Evolutionary conservation across 495 filamentous ascomycete species (phyloP).

Genomic region (Lophiotrema nucula): DNA sequence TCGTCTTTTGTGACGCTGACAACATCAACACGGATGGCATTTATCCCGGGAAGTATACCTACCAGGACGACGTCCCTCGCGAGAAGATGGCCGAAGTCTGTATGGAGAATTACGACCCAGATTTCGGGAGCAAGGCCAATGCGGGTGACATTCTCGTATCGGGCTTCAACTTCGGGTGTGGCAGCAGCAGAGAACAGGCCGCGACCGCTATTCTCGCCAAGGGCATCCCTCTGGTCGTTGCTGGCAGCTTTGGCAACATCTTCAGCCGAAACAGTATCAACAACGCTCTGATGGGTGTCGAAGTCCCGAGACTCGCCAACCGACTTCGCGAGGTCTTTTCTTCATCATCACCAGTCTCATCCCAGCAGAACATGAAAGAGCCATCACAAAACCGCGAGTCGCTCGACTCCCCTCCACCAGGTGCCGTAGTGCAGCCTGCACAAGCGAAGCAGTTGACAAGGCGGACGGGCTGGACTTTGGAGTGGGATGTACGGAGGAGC

Average conservation of each 20-base stretch:
- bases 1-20: constrained; percentile 68
- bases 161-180: constrained; percentile 91
- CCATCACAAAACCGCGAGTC: constrained; percentile 36
- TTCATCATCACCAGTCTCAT: background rate
- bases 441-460: constrained; percentile 64
- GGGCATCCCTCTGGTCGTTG: constrained; percentile 77
- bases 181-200: constrained; percentile 79
- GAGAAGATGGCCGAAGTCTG: constrained; percentile 83
- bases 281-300: constrained; percentile 82
- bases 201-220: constrained; percentile 86
- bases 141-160: constrained; percentile 76
- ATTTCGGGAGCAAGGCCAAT: constrained; percentile 60
- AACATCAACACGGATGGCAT: constrained; percentile 80
- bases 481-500: constrained; percentile 78
- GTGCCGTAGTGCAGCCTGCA: constrained; percentile 32
- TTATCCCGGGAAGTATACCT: constrained; percentile 88
- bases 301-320: constrained; percentile 70
- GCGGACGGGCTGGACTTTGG: constrained; percentile 83
- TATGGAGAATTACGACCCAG: constrained; percentile 87
- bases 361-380: constrained; percentile 36
- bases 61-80: constrained; percentile 75
- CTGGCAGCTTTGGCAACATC: constrained; percentile 87
- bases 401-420: constrained; percentile 49
- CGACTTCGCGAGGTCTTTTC: constrained; percentile 66
- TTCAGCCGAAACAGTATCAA: constrained; percentile 89